Conservation (phyloP, 176 grass and related monocot species). For the Juncus inflexus region DNA sequence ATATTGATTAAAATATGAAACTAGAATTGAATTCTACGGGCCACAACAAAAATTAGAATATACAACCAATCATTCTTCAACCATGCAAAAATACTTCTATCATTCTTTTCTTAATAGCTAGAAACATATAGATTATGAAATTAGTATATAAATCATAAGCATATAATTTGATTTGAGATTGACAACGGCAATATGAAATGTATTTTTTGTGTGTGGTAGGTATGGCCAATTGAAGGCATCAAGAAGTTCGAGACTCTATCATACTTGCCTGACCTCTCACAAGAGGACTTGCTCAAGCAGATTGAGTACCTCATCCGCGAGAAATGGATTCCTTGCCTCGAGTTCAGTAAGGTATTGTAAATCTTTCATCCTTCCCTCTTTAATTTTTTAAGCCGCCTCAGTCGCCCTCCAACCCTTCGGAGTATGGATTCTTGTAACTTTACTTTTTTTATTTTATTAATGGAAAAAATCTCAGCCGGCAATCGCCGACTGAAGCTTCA, state of each 20-base stretch:
- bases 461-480: too few relatives aligned
- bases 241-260: conserved; percentile 96
- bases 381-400: too few relatives aligned
- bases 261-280: conserved; percentile 43
- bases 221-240: conserved; percentile 46
- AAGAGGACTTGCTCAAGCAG: conserved; percentile 55
- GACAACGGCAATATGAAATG: not conserved
- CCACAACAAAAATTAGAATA: too few relatives aligned
- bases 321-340: conserved; percentile 66
- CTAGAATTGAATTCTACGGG: too few relatives aligned
- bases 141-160: not conserved
- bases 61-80: too few relatives aligned
- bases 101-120: not conserved
- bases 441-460: too few relatives aligned
- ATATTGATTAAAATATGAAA: too few relatives aligned
- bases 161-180: not conserved
- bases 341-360: conserved; percentile 47
- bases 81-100: too few relatives aligned
- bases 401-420: too few relatives aligned
- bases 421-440: not conserved
- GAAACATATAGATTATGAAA: not conserved
- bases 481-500: too few relatives aligned
- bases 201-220: conserved; percentile 20
- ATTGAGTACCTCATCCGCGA: conserved; percentile 63
- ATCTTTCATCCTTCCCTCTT: not conserved